These are phyloP conservation scores for Tribonema minus DNA, from an alignment of 108 stramenopile genomes.

Conservation along the genomic window DNA sequence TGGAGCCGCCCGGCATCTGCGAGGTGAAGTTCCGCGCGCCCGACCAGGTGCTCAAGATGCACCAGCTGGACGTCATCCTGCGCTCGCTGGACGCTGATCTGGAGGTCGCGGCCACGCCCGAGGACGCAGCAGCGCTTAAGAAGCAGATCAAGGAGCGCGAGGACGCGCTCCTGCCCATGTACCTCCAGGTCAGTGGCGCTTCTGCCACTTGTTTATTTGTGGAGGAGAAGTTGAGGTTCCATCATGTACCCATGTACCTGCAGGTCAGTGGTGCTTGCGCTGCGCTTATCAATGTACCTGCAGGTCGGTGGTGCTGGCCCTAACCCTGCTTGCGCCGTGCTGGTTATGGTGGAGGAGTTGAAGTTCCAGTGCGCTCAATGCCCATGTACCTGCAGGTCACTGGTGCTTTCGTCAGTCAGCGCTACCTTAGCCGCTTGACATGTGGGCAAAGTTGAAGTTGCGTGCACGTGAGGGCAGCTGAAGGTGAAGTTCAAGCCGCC, in stretches of 20 bases:
- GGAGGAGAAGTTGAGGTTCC: too few relatives aligned
- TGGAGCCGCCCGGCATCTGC: conserved; percentile 62
- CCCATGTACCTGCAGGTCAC: conserved; percentile 88
- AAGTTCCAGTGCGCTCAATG: too few relatives aligned
- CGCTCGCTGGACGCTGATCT: conserved; percentile 78
- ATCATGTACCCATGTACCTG: conserved; percentile 85
- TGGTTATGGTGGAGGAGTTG: too few relatives aligned
- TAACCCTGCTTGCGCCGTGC: too few relatives aligned
- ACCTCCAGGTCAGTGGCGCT: conserved; percentile 68
- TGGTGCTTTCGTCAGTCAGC: too few relatives aligned
- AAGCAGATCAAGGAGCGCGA: conserved; percentile 83
- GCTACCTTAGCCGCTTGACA: too few relatives aligned
- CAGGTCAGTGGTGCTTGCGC: conserved; percentile 63
- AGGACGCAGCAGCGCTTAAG: conserved; percentile 64
- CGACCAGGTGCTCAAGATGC: conserved; percentile 72
- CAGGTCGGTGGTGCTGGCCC: conserved; percentile 62
- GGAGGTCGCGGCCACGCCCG: conserved; percentile 61
- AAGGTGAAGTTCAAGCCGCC: too few relatives aligned
- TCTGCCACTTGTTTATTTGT: too few relatives aligned
- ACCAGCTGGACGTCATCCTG: conserved; percentile 76
- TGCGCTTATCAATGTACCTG: conserved; percentile 83
- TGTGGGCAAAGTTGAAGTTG: too few relatives aligned
- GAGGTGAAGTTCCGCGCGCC: conserved; percentile 55
- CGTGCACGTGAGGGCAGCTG: too few relatives aligned
- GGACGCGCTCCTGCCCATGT: conserved; percentile 80